Evolutionary conservation across 345 rosid genomes (phyloP).

Genomic region (Syzygium grande): DNA sequence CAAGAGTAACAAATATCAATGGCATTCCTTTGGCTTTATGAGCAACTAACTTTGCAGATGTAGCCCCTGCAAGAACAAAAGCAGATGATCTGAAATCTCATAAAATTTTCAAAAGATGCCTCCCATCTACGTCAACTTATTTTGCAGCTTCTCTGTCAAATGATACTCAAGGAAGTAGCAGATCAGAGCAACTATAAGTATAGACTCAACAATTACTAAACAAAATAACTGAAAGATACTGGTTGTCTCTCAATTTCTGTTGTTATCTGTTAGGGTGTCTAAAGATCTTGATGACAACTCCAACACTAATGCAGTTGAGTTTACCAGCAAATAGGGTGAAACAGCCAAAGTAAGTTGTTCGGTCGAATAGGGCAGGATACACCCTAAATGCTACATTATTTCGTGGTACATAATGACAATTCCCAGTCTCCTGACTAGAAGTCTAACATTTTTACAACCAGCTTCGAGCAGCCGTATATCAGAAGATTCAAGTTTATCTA

Average conservation of each 20-base stretch:
- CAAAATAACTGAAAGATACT: neutral
- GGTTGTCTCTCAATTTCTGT: neutral
- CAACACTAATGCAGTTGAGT: neutral
- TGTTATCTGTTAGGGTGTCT: neutral
- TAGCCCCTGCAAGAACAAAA: slow-evolving; percentile 28
- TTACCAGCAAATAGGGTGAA: neutral
- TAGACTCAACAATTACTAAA: neutral
- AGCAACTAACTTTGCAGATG: slow-evolving; percentile 53
- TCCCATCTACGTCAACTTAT: neutral
- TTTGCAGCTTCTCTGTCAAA: neutral
- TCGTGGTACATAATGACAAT: neutral
- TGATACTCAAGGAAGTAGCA: neutral
- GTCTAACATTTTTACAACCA: neutral
- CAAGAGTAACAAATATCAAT: slow-evolving; percentile 42
- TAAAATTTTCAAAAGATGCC: neutral
- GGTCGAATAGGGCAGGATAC: neutral
- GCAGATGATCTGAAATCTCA: neutral
- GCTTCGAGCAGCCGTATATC: neutral
- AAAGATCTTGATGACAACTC: neutral
- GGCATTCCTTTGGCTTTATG: slow-evolving; percentile 97
- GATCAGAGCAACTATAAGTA: neutral
- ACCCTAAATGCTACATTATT: neutral
- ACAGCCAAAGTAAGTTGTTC: neutral
- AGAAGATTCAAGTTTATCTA: neutral
- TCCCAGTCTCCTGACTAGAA: neutral